Percentiles rank a stretch among this genome's conserved stretches.
Conservation (phyloP, 2,329 filamentous ascomycete species). For the Curvularia hawaiiensis region DNA sequence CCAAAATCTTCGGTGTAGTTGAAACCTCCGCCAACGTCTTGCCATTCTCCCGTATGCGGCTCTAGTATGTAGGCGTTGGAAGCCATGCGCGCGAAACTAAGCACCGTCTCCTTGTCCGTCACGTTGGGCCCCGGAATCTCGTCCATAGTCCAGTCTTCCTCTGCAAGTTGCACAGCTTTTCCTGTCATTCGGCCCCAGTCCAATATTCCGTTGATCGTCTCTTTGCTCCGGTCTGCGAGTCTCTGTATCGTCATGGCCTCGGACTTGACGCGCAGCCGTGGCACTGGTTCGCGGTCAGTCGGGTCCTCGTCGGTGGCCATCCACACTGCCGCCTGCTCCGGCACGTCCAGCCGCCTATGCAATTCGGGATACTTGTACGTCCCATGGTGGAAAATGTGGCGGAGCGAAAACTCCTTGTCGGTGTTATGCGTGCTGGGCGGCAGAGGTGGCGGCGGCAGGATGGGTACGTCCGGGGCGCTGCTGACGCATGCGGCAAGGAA, state of each 20-base stretch:
- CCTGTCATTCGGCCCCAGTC: slow-evolving; percentile 72
- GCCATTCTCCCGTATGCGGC: slow-evolving; percentile 77
- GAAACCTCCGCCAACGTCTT: slow-evolving; percentile 70
- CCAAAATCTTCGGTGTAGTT: slow-evolving; percentile 91
- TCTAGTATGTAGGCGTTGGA: slow-evolving; percentile 85
- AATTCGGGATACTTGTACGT: slow-evolving; percentile 76
- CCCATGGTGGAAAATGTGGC: slow-evolving; percentile 93
- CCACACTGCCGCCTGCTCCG: slow-evolving; percentile 65
- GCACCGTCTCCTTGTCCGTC: slow-evolving; percentile 80
- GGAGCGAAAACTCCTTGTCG: slow-evolving; percentile 57
- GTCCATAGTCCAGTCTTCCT: slow-evolving; percentile 82
- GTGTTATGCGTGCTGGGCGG: slow-evolving; percentile 27
- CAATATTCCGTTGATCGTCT: slow-evolving; percentile 78
- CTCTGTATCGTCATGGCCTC: slow-evolving; percentile 74
- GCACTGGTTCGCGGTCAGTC: slow-evolving; percentile 47
- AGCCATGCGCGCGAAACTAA: slow-evolving; percentile 86
- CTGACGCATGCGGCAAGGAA: slow-evolving; percentile 64
- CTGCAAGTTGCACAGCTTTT: slow-evolving; percentile 68
- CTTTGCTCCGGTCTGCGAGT: slow-evolving; percentile 76
- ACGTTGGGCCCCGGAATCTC: slow-evolving; percentile 79
- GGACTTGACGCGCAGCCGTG: slow-evolving; percentile 62
- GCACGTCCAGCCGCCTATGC: slow-evolving; percentile 77
- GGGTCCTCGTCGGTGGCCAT: slow-evolving; percentile 63
- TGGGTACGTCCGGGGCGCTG: slow-evolving; percentile 42
- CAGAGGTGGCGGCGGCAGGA: slow-evolving; percentile 31